Evolutionary conservation across 1,284 basidiomycete species (phyloP), one percentile per base, ranked within the genome.

Genomic region (Puccinia polysora): DNA sequence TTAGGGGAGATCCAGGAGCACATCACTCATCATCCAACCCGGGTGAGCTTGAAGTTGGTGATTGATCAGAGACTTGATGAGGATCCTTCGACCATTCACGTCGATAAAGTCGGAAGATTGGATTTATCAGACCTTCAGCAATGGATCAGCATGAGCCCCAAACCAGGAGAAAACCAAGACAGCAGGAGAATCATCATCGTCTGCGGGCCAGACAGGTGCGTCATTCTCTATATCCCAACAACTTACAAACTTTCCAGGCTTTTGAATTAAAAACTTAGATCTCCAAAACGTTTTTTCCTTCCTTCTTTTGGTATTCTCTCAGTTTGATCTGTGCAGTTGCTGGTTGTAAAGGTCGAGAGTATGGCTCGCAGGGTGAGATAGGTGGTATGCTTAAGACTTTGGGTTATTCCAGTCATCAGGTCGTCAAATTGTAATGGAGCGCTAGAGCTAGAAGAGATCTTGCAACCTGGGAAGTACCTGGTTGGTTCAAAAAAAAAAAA

Each of bases 191-290:
- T 64, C 38, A 65, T 72, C 1, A 30, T 72, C 4, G 62, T 72
- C 25, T 72, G 70, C 30, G 70, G 70, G 36, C 70, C 70, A 43
- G 70, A 72, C 28, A 38, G 59, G 70, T 72, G 36, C 38, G 59
- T n/a, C n/a, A n/a, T n/a, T n/a, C n/a, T n/a, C n/a, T n/a, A n/a
- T n/a, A n/a, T n/a, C n/a, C n/a, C n/a, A n/a, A n/a, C n/a, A n/a
- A n/a, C n/a, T n/a, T n/a, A n/a, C n/a, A n/a, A n/a, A n/a, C n/a
- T n/a, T n/a, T n/a, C n/a, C n/a, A n/a, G n/a, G n/a, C n/a, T n/a
- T n/a, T n/a, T n/a, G n/a, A n/a, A n/a, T n/a, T n/a, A n/a, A n/a
- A n/a, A n/a, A n/a, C n/a, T n/a, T n/a, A n/a, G n/a, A n/a, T n/a
- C n/a, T n/a, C n/a, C n/a, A n/a, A n/a, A n/a, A n/a, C n/a, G n/a